Base-by-base conservation (phyloP, 768 basidiomycete species). In the Chalciporus piperatus region DNA sequence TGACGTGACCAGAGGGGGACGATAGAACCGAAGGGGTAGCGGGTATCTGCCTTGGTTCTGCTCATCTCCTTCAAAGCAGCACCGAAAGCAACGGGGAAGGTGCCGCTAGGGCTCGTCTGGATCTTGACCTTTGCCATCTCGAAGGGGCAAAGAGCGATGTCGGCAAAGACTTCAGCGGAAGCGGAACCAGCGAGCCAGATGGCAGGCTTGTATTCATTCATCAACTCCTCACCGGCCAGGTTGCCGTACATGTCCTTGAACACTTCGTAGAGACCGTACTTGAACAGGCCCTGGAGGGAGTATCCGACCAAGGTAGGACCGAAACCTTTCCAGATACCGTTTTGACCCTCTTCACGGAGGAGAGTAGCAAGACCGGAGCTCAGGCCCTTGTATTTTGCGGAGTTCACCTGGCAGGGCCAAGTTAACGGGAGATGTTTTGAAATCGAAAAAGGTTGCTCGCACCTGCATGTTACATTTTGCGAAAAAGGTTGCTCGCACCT, bases 271-370 rank as follows among this genome's bases (percentile, higher is more conserved):
- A 95, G 89, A 76, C 95, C 95, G 71, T 92, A 97, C 75, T 98
- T 98, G 87, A 96, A 93, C 83, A 94, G 86, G 69, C 95, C 95
- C 76, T 97, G 95, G 63, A 93, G 80, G 9, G 92, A 91, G 78
- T 95, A 95, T 57, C 95, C 93, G 72, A 96, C 77, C 56, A 93
- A 77, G 53, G 95, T 98, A 48, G 95, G 95, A 33, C 90, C 90
- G 67, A 97, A 76, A 64, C 95, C 95, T 73, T 96, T 98, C 85
- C 93, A 89, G 72, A 97, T 83, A 71, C 92, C 95, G 35, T 71
- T 82, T 54, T 84, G 72, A 62, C 94, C 90, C 72, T 95, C 89
- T 69, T 92, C 90, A 38, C 80, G 81, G 49, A 88, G 48, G 65
- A 94, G 83, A 35, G 78, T 77, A 51, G 77, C 76, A 56, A 93